Base-by-base conservation (phyloP, 1,139 yeast species). In the Magnusiomyces sp. region DNA sequence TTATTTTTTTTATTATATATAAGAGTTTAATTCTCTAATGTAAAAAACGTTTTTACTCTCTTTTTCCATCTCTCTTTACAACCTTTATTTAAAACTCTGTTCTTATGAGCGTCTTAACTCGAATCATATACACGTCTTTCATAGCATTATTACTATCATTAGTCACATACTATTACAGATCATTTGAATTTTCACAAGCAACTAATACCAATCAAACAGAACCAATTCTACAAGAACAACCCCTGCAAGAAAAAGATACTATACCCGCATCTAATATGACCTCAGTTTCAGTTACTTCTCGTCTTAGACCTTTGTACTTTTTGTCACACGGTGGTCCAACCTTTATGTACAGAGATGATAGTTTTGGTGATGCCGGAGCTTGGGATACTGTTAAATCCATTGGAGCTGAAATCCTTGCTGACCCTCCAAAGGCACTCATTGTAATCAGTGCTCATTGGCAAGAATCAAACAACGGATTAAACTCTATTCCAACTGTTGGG, bases 241-340 rank as follows among this genome's bases (percentile, higher is more conserved):
- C 42, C 31, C 13, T 17, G 16, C 10, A 40, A 20, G 42, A 20
- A 40, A 19, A 40, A 19, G 42, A 13, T 13, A 2, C n/a, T 17
- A 20, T 11, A 29, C 29, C 41, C 19, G 16, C 40, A 36, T 19
- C 39, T 11, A 17, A 10, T 11, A 19, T 33, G 23, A 19, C 46
- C 29, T n/a, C 46, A 2, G 11, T 39, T 14, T 34, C 29, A 5
- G 10, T 38, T 14, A 39, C 50, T 33, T 45, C 47, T n/a, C 46
- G 49, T 14, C 47, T 50, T 20, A 36, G 50, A 10, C 90, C 94
- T 6, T 74, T 80, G 1, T 81, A 69, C 61, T 85, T 84, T 63
- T 62, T 83, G 48, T 79, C 87, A 34, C 94, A 85, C 65, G 94
- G 94, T 2, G 90, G 89, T 1, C 94, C 94, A 2, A 79, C 82